These are phyloP conservation scores for Colletotrichum tabaci DNA, from an alignment of 2,329 filamentous ascomycete species.

Conservation along the genomic window DNA sequence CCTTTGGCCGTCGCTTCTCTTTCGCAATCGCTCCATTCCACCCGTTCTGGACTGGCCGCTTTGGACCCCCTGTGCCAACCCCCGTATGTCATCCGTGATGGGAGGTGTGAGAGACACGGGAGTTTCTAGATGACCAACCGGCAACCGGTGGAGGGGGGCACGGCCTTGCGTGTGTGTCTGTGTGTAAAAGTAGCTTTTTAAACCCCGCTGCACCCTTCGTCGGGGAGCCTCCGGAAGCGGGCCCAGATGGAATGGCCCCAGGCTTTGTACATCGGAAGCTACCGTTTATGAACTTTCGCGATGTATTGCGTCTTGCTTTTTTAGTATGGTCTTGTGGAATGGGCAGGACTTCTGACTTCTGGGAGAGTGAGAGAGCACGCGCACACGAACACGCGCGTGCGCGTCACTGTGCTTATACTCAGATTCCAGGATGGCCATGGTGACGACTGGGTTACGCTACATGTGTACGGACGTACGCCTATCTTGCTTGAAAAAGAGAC, in stretches of 20 bases:
- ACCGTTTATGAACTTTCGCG: neutral
- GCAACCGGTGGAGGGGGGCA: too few species aligned
- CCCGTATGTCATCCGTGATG: neutral
- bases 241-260: neutral
- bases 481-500: neutral
- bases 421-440: neutral
- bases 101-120: neutral
- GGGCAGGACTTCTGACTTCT: neutral
- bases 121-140: neutral
- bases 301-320: neutral
- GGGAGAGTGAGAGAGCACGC: neutral
- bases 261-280: neutral
- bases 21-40: neutral
- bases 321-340: neutral
- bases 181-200: neutral
- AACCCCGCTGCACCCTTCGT: neutral
- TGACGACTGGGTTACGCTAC: neutral
- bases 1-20: neutral
- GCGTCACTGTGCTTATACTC: too few species aligned
- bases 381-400: neutral
- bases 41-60: constrained; percentile 1
- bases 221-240: neutral
- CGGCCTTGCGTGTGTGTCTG: neutral
- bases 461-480: neutral
- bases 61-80: neutral